phyloP scores from a whole-genome alignment of 257 asterid species.

The Penstemon eatonii region DNA sequence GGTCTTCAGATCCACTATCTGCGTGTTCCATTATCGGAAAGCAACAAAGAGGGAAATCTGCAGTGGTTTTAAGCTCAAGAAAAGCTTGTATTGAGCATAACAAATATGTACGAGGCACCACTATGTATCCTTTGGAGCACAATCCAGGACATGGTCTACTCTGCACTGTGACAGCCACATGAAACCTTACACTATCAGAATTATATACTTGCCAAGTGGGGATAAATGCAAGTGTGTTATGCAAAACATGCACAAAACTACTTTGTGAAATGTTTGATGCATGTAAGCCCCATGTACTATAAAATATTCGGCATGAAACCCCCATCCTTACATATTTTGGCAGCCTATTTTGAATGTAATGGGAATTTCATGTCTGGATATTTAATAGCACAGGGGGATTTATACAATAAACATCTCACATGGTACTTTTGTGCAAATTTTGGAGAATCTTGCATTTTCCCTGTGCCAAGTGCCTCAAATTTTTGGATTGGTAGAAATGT shows the following conservation, averaged over 20 bases:
- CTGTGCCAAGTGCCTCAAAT: neutral
- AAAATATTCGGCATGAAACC: no score
- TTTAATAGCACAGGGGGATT: no score
- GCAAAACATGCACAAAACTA: no score
- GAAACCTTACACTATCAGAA: slow-evolving; percentile 6
- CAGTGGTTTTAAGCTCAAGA: slow-evolving; percentile 31
- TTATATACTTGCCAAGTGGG: neutral
- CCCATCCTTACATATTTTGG: no score
- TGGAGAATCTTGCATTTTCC: no score
- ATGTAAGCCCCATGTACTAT: no score
- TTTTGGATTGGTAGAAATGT: neutral
- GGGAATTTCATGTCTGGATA: no score
- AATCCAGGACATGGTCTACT: slow-evolving; percentile 77
- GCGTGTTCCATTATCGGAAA: slow-evolving; percentile 67
- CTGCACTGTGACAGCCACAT: slow-evolving; percentile 60
- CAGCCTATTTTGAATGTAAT: no score
- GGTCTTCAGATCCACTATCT: slow-evolving; percentile 66
- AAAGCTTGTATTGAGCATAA: slow-evolving; percentile 60
- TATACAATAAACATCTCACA: no score
- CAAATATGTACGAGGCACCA: slow-evolving; percentile 56
- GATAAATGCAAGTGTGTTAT: no score
- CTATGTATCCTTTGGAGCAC: slow-evolving; percentile 89
- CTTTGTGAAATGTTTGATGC: no score
- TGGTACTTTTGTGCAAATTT: no score
- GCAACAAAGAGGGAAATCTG: slow-evolving; percentile 41